Evolutionary conservation across 225 moss, liverwort and hornwort genomes (phyloP), one percentile per base, ranked within the genome.

Genomic region (Asterella californica): DNA sequence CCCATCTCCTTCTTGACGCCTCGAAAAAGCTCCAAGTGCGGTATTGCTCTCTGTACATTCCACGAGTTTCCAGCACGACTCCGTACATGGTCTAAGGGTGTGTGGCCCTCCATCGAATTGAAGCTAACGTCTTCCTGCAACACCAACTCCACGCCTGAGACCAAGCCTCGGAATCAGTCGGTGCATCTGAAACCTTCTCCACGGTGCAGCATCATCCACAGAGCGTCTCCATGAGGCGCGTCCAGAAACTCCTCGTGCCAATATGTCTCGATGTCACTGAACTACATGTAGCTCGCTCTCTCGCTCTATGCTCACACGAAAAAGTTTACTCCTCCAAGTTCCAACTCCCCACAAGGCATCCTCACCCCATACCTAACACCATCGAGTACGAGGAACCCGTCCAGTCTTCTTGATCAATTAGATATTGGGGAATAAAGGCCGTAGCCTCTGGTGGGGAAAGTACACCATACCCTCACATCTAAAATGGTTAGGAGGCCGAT

Each of bases 1-100:
- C 54, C 15, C 78, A 69, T 78, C 75, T 78, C 78, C 74, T 67
- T 81, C 62, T 81, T 81, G 17, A 79, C 30, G 59, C n/a, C 74
- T 21, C 75, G 70, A 63, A 12, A 27, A 63, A 59, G 22, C 76
- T 77, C 77, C 29, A 64, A 74, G 49, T 72, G 72, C n/a, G 46
- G 12, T 11, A 24, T 71, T 15, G 47, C 25, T n/a, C 47, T 47
- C 47, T 47, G 47, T 4, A n/a, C n/a, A 71, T 25, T 11, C 71
- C 24, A 47, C n/a, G 24, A 25, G 46, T 48, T 71, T 4, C 24
- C 47, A 47, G 47, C 71, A n/a, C 71, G 47, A 46, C 14, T 47
- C 47, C n/a, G 71, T 27, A 15, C 71, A 46, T 71, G n/a, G 47
- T 71, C 71, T n/a, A 71, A 46, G 1, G 46, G 71, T 2, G 42